Conservation (phyloP, 2,329 filamentous ascomycete genomes). For the Diplodia mutila region DNA sequence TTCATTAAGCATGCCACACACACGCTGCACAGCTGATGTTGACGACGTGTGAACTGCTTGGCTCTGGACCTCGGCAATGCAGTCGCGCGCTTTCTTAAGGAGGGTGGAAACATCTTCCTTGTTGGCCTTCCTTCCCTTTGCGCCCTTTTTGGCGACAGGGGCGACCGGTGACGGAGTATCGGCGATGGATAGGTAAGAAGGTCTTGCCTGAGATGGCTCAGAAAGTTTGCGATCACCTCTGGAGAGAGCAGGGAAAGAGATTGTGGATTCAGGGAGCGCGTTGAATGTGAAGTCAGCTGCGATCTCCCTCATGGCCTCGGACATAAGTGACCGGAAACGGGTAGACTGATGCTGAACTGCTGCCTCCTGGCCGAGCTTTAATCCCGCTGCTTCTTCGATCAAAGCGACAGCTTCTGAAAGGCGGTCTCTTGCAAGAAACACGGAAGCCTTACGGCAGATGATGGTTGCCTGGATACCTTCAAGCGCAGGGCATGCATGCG, state of each 20-base stretch:
- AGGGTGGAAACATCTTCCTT: conserved; percentile 59
- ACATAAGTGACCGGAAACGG: conserved; percentile 69
- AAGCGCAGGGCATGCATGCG: conserved; percentile 45
- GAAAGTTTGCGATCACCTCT: conserved; percentile 35
- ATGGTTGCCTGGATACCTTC: conserved; percentile 52
- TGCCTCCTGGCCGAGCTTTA: conserved; percentile 44
- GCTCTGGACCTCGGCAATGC: conserved; percentile 66
- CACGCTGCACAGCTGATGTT: conserved; percentile 59
- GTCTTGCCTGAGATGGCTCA: conserved; percentile 28
- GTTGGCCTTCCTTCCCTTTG: conserved; percentile 24
- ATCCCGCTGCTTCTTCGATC: conserved; percentile 34
- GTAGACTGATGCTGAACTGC: conserved; percentile 59
- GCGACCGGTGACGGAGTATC: conserved; percentile 30
- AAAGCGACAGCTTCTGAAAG: conserved; percentile 36
- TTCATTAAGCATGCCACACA: conserved; percentile 41
- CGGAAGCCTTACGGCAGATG: conserved; percentile 55
- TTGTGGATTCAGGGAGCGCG: conserved; percentile 87
- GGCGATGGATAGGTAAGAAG: conserved; percentile 19
- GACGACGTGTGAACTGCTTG: conserved; percentile 58
- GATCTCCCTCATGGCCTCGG: conserved; percentile 72
- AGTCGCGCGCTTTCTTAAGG: conserved; percentile 67
- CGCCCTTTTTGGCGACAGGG: neutral
- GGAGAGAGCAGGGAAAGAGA: conserved; percentile 76
- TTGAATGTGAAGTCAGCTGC: conserved; percentile 82
- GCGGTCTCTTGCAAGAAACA: conserved; percentile 40